A percentile compares a stretch with the other conserved stretches of the same genome.
Conservation (phyloP, 257 asterid genomes). For the Jacaranda mimosifolia region DNA sequence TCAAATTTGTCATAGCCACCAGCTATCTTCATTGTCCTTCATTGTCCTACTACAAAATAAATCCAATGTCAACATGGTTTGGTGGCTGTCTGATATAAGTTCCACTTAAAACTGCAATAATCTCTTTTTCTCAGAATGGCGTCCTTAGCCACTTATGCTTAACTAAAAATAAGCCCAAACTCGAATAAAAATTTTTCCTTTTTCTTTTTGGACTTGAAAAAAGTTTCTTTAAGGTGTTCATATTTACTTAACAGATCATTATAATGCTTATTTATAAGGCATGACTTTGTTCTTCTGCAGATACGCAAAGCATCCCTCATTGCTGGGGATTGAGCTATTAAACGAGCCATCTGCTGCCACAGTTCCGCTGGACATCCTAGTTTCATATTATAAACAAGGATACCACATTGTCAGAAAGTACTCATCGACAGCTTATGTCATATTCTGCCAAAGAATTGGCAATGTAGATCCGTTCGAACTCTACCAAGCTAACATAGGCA, state of each 20-base stretch:
- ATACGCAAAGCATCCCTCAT: conserved; percentile 74
- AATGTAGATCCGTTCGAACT: conserved; percentile 77
- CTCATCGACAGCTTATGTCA: conserved; percentile 73
- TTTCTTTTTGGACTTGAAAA: too few relatives aligned
- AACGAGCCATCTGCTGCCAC: conserved; percentile 76
- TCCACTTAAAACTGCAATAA: too few relatives aligned
- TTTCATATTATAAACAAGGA: conserved; percentile 70
- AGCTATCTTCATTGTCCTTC: neutral
- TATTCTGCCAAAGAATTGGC: conserved; percentile 83
- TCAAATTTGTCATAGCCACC: neutral
- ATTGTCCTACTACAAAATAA: too few relatives aligned
- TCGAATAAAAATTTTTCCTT: too few relatives aligned
- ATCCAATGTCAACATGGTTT: too few relatives aligned
- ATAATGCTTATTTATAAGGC: too few relatives aligned
- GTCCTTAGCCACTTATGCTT: too few relatives aligned
- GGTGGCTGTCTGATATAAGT: too few relatives aligned
- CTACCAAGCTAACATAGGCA: conserved; percentile 70
- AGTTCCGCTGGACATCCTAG: conserved; percentile 71
- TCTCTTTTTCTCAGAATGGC: too few relatives aligned
- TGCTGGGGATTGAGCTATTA: conserved; percentile 82
- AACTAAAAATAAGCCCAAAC: too few relatives aligned
- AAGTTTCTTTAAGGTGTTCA: too few relatives aligned
- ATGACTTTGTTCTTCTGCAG: conserved; percentile 37
- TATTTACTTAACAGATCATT: too few relatives aligned
- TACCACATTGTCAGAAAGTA: conserved; percentile 69